These are phyloP conservation scores for Porphyra umbilicalis DNA, from an alignment of 31 red algal genomes.

Conservation along the genomic window DNA sequence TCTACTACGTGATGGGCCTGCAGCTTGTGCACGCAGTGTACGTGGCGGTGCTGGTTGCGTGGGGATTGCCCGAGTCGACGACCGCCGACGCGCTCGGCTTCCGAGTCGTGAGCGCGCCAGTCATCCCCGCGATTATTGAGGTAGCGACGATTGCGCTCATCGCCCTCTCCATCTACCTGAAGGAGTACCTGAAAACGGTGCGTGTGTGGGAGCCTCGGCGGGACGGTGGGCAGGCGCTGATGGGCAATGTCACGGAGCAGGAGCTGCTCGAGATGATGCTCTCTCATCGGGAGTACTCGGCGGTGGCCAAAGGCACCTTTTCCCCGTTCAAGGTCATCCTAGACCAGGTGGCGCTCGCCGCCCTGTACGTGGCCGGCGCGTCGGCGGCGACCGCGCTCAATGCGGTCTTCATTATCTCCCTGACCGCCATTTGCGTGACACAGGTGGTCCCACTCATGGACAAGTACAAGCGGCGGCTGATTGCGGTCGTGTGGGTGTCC, in stretches of 20 bases:
- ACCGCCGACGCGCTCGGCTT: conserved; percentile 15
- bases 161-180: neutral
- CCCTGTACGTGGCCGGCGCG: conserved; percentile 31
- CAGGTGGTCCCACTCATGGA: conserved; percentile 21
- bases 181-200: neutral
- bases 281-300: neutral
- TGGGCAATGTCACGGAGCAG: neutral
- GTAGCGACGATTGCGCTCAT: neutral
- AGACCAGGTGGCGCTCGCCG: conserved; percentile 41
- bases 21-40: conserved; percentile 22
- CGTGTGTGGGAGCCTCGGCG: neutral
- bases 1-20: conserved; percentile 10
- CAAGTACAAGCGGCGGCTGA: conserved; percentile 6
- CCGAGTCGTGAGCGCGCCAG: neutral
- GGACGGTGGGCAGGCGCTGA: neutral
- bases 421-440: conserved; percentile 21
- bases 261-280: neutral
- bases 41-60: conserved; percentile 3
- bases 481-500: conserved; percentile 9
- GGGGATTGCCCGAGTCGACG: neutral
- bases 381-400: conserved; percentile 17
- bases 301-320: neutral
- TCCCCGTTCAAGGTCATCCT: conserved; percentile 29
- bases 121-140: neutral
- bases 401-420: conserved; percentile 20